A percentile compares a stretch with the other conserved stretches of the same genome.
These are phyloP conservation scores for Diaporthe aspalathi DNA, from an alignment of 2,329 filamentous ascomycete species.

Conservation along the genomic window DNA sequence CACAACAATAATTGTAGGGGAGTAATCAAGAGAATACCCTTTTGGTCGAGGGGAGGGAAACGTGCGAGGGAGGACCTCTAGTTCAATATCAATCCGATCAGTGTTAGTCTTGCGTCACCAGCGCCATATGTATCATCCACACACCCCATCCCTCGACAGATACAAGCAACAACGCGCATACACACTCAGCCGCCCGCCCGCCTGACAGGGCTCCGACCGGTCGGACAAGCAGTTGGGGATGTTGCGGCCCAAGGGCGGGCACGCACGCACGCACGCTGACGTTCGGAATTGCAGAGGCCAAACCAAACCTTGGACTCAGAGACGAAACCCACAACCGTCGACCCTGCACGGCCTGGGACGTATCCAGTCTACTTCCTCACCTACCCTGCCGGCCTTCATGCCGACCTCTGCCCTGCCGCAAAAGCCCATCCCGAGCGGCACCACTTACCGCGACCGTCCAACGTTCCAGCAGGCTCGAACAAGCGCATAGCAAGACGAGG, in stretches of 20 bases:
- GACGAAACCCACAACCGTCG: background rate
- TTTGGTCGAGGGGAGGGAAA: background rate
- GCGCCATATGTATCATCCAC: too few species aligned
- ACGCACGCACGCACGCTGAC: too few species aligned
- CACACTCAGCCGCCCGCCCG: background rate
- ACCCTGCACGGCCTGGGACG: conserved; percentile 6
- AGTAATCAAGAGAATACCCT: background rate
- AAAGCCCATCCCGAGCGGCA: background rate
- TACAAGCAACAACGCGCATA: background rate
- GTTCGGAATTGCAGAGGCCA: too few species aligned
- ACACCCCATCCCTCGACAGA: background rate
- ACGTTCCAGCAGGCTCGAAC: conserved; percentile 17
- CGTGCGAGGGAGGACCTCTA: background rate
- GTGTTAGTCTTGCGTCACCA: background rate
- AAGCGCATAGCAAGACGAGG: too few species aligned
- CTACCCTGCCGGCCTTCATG: too few species aligned
- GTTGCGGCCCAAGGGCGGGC: too few species aligned
- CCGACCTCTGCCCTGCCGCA: conserved; percentile 16
- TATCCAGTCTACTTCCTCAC: background rate
- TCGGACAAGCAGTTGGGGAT: conserved; percentile 38
- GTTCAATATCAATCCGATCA: conserved; percentile 16
- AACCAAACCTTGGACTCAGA: background rate
- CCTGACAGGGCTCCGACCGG: too few species aligned
- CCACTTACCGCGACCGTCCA: conserved; percentile 9
- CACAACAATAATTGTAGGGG: background rate